Base-by-base conservation (phyloP, 1,139 yeast species). In the Arxiozyma bovina region DNA sequence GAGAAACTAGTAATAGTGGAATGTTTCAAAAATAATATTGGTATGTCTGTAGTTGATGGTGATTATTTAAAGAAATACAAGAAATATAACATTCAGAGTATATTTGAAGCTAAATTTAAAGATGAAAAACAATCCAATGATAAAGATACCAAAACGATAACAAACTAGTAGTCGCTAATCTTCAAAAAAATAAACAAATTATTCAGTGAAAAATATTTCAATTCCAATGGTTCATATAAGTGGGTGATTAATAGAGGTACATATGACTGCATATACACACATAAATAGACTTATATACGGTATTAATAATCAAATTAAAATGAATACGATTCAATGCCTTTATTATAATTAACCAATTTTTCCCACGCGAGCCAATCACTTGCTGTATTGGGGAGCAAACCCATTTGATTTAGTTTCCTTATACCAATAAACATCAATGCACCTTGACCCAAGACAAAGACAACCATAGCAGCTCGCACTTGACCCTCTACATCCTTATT, bases 351-450 rank as follows among this genome's bases (percentile, higher is more conserved):
- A 9, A 78, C 68, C n/a, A 74, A 72, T 2, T 67, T 63, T 65
- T 88, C 94, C 90, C 96, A 91, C 3, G 91, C 83, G 40, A 93
- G 73, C 98, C 98, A 93, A 65, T 93, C 99, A 58, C 96, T 85
- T 51, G 79, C 79, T 45, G 83, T 83, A 63, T 86, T 88, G 25
- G 99, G 99, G 57, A 93, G 81, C 60, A 93, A 75, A 0, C 98
- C 98, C 97, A 93, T 89, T 34, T 78, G 75, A 63, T 87, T 83
- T 60, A 93, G 72, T 70, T 93, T 93, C 80, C 90, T 90, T 21
- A 90, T 66, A 4, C 98, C 99, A 45, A 90, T 81, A 5, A 75
- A 80, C 74, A 91, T 76, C 52, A 85, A 78, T 20, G 80, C 78
- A 51, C 85, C 55, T 60, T 88, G 93, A 60, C 87, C 82, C 23